Conservation (phyloP, 768 basidiomycete genomes). For the Rossbeevera mucosa region DNA sequence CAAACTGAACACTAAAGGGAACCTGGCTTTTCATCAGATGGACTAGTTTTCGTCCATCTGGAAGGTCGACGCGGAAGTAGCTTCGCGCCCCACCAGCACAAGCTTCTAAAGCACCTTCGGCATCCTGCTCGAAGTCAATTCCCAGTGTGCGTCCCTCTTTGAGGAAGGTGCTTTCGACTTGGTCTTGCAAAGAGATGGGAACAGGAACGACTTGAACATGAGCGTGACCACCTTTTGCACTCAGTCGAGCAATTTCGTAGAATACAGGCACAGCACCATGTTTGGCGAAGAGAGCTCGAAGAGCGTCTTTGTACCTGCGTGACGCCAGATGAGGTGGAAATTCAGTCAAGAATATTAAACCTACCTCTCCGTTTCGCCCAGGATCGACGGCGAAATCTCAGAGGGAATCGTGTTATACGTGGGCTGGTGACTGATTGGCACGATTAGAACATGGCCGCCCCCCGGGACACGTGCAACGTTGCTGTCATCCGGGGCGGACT, state of each 20-base stretch:
- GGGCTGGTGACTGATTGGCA: constrained; percentile 91
- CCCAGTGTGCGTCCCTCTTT: constrained; percentile 63
- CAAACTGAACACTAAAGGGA: constrained; percentile 90
- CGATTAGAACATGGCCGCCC: constrained; percentile 92
- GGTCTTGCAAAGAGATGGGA: constrained; percentile 54
- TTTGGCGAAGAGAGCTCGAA: constrained; percentile 67
- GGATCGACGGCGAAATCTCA: constrained; percentile 69
- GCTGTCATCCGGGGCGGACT: constrained; percentile 43
- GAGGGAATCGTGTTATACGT: constrained; percentile 79
- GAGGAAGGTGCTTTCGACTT: constrained; percentile 68
- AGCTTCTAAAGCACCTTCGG: constrained; percentile 55
- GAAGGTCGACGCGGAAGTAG: constrained; percentile 90
- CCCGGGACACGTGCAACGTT: constrained; percentile 65
- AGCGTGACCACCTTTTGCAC: constrained; percentile 87
- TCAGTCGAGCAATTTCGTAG: constrained; percentile 84
- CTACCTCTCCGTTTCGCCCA: constrained; percentile 77
- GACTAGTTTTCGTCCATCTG: constrained; percentile 79
- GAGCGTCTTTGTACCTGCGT: constrained; percentile 70
- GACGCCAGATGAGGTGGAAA: not conserved
- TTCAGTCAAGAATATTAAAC: constrained; percentile 11
- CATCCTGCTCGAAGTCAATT: constrained; percentile 71
- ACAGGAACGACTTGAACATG: constrained; percentile 87
- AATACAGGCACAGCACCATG: constrained; percentile 65
- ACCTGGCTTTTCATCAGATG: constrained; percentile 75
- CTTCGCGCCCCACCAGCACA: constrained; percentile 51